phyloP scores from a whole-genome alignment of 345 rosid species.

The Acer negundo region DNA sequence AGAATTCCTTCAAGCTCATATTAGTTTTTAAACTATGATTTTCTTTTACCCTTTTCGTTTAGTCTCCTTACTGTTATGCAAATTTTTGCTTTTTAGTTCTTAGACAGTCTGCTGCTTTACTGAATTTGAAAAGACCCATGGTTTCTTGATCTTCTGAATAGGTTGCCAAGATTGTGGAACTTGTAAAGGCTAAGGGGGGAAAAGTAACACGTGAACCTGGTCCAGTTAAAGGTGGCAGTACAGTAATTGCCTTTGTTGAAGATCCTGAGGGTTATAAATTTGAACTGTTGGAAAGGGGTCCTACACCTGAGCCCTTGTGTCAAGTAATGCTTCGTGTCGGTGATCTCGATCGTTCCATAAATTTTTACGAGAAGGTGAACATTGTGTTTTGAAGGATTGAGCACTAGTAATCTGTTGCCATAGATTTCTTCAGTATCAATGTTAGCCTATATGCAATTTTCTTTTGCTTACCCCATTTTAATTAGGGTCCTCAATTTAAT shows the following conservation, averaged over 20 bases:
- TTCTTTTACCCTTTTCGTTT: background rate
- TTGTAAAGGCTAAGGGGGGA: constrained; percentile 89
- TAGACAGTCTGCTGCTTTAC: background rate
- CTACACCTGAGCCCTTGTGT: constrained; percentile 97
- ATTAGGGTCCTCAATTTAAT: constrained; percentile 5
- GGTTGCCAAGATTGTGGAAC: constrained; percentile 88
- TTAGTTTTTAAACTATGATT: background rate
- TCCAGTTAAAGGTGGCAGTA: constrained; percentile 91
- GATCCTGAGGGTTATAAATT: constrained; percentile 98
- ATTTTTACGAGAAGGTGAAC: constrained; percentile 89
- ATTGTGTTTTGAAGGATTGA: constrained; percentile 11
- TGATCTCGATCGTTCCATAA: constrained; percentile 87
- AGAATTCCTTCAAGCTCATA: background rate
- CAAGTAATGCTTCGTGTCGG: constrained; percentile 99
- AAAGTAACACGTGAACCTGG: constrained; percentile 91
- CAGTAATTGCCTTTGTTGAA: constrained; percentile 89
- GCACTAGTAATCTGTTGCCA: background rate
- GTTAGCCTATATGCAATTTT: background rate
- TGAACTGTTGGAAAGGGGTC: constrained; percentile 95
- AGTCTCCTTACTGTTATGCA: background rate
- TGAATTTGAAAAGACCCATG: background rate
- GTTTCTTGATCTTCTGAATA: constrained; percentile 29
- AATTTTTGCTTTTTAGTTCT: constrained; percentile 14
- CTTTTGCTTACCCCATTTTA: constrained; percentile 17
- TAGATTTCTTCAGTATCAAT: background rate